Conservation (phyloP, 2,329 filamentous ascomycete genomes). For the Biscogniauxia mediterranea region DNA sequence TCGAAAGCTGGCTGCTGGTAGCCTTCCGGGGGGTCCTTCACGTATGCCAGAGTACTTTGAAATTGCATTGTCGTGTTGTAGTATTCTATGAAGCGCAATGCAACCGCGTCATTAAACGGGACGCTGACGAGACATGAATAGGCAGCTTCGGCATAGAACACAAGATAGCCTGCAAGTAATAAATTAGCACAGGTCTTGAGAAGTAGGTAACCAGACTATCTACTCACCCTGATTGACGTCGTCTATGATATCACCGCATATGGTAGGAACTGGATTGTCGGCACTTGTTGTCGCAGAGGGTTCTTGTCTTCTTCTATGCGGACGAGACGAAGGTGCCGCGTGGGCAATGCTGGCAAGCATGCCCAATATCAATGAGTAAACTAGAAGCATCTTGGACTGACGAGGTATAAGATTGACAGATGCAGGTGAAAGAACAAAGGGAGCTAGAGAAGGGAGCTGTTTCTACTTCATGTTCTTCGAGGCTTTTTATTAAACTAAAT, state of each 20-base stretch:
- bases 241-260: background rate
- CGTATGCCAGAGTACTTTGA: slow-evolving; percentile 41
- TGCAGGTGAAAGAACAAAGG: too few relatives aligned
- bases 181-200: background rate
- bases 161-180: background rate
- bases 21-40: slow-evolving; percentile 38
- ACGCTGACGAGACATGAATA: slow-evolving; percentile 41
- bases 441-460: background rate
- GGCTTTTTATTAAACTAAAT: background rate
- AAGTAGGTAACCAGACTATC: background rate
- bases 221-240: background rate
- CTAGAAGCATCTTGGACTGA: background rate
- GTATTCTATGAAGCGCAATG: slow-evolving; percentile 42
- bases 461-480: background rate
- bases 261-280: background rate
- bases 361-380: background rate
- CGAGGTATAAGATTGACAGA: too few relatives aligned
- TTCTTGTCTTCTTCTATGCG: background rate
- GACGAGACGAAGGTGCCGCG: background rate
- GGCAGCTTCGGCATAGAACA: background rate
- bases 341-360: background rate
- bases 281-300: background rate
- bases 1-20: slow-evolving; percentile 41
- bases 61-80: slow-evolving; percentile 44
- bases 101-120: slow-evolving; percentile 44